These are phyloP conservation scores for Mortierella sp. DNA, from an alignment of 371 early-diverging fungal species.

Conservation along the genomic window DNA sequence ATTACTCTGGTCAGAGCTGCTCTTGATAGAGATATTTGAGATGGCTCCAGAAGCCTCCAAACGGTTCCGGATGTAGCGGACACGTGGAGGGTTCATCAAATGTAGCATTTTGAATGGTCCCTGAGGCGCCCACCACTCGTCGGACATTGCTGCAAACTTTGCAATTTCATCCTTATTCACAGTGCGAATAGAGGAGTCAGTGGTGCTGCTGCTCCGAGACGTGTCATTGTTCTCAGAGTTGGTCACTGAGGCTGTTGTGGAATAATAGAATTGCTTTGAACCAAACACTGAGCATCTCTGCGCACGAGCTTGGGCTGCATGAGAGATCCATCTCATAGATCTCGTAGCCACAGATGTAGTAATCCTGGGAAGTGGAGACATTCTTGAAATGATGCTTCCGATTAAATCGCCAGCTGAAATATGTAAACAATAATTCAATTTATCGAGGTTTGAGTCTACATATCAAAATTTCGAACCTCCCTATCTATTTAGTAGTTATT, in stretches of 20 bases:
- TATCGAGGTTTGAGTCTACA: neutral
- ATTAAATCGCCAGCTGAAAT: neutral
- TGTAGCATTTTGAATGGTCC: conserved; percentile 93
- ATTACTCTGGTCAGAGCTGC: neutral
- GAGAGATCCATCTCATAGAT: conserved; percentile 1
- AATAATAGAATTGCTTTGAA: conserved; percentile 1
- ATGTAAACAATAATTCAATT: neutral
- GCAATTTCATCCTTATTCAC: conserved; percentile 82
- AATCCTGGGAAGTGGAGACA: conserved; percentile 10
- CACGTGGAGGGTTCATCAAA: conserved; percentile 88
- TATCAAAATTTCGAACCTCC: neutral
- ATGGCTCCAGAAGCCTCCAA: conserved; percentile 53
- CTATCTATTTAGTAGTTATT: conserved; percentile 13
- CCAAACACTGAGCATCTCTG: neutral
- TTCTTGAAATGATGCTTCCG: conserved; percentile 15
- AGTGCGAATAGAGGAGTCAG: conserved; percentile 53
- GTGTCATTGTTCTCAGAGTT: neutral
- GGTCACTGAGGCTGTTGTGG: neutral
- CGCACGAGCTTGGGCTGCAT: neutral
- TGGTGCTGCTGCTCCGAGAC: neutral
- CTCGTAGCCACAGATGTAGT: neutral
- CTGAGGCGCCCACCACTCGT: conserved; percentile 93
- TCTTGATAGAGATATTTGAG: conserved; percentile 16
- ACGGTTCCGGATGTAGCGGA: conserved; percentile 81
- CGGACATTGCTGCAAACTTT: conserved; percentile 83